Base-by-base conservation (phyloP, 768 basidiomycete genomes). In the Rhodotorula toruloides region DNA sequence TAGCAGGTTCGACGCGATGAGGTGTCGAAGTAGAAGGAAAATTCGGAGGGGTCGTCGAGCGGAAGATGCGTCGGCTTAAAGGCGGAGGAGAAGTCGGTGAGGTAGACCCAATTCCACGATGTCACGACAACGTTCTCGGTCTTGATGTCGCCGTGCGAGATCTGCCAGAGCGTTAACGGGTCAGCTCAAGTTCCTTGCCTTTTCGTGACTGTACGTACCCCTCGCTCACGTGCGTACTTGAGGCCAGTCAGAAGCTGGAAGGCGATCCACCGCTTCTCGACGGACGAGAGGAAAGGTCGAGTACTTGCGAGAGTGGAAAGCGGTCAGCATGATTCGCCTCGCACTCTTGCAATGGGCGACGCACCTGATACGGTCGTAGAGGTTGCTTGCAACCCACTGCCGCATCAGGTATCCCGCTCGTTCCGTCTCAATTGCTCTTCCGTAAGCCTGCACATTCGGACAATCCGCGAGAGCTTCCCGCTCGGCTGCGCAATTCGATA, bases 261-360 rank as follows among this genome's bases (percentile, higher is more conserved):
- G 0, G 88, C 86, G 64, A 98, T 91, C 96, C 94, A 99, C 76
- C 90, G 91, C 83, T 98, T 98, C 81, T 99, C 96, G 31, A 98
- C 83, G 67, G 82, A 77, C 67, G 85, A 87, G 46, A 99, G 81
- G 79, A 98, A 99, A 7, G 96, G 96, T 42, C 94, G 89, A 4
- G 93, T 98, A 75, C 96, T 99, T 73, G 2, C 49, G 49, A 50
- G 14, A n/a, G 54, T 25, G 14, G 34, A 29, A 32, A n/a, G 25
- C 22, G 8, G 59, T 36, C 22, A 44, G 40, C 27, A 19, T 29
- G 13, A 14, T 13, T 32, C 27, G 31, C 2, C n/a, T 25, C 1
- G 1, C 19, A 39, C 31, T 11, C 22, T 19, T 21, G 11, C 31
- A 9, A 37, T 39, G 19, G 34, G 31, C 36, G 22, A 29, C 56